phyloP scores from a whole-genome alignment of 805 yeast species.

The Kodamaea sagamina region DNA sequence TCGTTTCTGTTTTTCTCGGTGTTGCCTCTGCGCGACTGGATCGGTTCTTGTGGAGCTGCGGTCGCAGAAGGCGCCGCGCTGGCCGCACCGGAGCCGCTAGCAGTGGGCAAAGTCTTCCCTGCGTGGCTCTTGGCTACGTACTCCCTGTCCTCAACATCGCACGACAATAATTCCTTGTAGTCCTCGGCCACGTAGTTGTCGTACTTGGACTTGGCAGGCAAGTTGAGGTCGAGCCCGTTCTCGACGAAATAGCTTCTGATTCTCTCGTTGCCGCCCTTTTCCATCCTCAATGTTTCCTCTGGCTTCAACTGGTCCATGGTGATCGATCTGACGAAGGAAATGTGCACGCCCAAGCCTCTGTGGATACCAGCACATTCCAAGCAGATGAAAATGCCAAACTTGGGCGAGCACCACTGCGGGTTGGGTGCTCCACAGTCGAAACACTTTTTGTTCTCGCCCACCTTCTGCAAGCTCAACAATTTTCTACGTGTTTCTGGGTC shows the following conservation, averaged over 20 bases:
- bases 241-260: constrained; percentile 66
- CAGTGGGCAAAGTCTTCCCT: constrained; percentile 43
- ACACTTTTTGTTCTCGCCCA: constrained; percentile 82
- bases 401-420: constrained; percentile 99
- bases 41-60: constrained; percentile 27
- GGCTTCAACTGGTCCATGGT: constrained; percentile 99
- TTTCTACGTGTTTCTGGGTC: constrained; percentile 91
- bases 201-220: constrained; percentile 75
- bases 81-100: constrained; percentile 8
- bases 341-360: constrained; percentile 93
- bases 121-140: constrained; percentile 68
- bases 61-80: constrained; percentile 20
- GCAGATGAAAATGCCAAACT: constrained; percentile 95
- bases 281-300: constrained; percentile 89
- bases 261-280: constrained; percentile 85
- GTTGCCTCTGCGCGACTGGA: constrained; percentile 43
- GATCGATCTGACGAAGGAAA: constrained; percentile 92
- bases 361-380: constrained; percentile 98
- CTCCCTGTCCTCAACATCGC: constrained; percentile 69
- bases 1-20: constrained; percentile 64
- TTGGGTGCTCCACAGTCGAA: constrained; percentile 94
- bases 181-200: constrained; percentile 93
- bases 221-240: constrained; percentile 66
- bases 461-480: constrained; percentile 71
- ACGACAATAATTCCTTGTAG: constrained; percentile 78